A percentile compares a stretch with the other conserved stretches of the same genome.
Evolutionary conservation across 257 asterid species (phyloP).

Genomic region (Solanum bukasovii): DNA sequence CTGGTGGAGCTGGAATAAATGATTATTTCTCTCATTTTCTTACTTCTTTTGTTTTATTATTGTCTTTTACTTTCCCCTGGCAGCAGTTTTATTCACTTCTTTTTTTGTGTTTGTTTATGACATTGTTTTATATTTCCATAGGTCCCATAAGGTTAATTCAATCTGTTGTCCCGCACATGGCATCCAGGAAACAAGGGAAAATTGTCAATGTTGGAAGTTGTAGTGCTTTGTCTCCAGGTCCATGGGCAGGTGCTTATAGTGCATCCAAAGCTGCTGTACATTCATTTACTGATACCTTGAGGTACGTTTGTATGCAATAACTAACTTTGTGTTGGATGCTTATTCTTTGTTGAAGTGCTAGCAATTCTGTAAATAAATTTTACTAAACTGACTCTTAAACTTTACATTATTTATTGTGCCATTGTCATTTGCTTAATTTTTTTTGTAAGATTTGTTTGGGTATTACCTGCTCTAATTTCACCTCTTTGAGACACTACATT

Average conservation of each 20-base stretch:
- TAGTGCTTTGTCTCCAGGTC: slow-evolving; percentile 59
- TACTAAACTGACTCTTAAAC: not conserved
- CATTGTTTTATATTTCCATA: slow-evolving; percentile 5
- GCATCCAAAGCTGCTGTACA: slow-evolving; percentile 93
- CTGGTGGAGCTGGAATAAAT: not conserved
- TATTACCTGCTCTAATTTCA: not conserved
- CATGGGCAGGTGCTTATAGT: slow-evolving; percentile 81
- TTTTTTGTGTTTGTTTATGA: not conserved
- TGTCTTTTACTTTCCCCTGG: not conserved
- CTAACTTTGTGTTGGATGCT: not conserved
- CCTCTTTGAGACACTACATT: not conserved
- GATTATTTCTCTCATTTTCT: not conserved
- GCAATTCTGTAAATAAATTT: not conserved
- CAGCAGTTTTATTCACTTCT: not conserved
- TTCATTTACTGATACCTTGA: slow-evolving; percentile 59
- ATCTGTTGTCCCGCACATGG: slow-evolving; percentile 91
- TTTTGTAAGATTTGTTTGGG: not conserved
- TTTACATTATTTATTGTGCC: not conserved
- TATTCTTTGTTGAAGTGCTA: not conserved
- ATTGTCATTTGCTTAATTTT: not conserved
- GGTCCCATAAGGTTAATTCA: slow-evolving; percentile 84
- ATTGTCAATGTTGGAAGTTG: slow-evolving; percentile 85
- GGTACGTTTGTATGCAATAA: slow-evolving; percentile 26
- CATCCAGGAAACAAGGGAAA: slow-evolving; percentile 76
- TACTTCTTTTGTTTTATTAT: not conserved